A percentile compares a stretch with the other conserved stretches of the same genome.
Conservation (phyloP, 2,329 filamentous ascomycete genomes). For the Aspergillus pseudoviridinutans region DNA sequence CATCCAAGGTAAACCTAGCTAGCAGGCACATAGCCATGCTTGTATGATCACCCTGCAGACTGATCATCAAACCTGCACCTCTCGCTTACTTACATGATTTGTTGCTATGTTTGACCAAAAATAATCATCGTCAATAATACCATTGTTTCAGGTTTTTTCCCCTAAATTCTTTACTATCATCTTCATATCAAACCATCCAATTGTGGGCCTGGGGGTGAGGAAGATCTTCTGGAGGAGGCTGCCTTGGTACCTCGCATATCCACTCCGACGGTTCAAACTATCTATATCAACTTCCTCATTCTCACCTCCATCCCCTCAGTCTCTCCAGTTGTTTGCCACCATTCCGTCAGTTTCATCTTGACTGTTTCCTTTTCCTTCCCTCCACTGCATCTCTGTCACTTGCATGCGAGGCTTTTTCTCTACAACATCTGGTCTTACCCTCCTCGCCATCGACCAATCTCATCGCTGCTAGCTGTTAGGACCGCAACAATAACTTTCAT, state of each 20-base stretch:
- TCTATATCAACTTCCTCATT: conserved; percentile 2
- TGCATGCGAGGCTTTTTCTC: conserved; percentile 10
- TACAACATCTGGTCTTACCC: conserved; percentile 13
- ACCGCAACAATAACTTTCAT: conserved; percentile 2
- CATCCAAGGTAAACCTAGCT: background rate
- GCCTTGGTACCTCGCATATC: background rate
- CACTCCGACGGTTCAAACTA: background rate
- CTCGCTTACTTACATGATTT: conserved; percentile 4
- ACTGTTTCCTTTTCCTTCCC: conserved; percentile 3
- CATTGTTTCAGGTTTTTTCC: conserved; percentile 2
- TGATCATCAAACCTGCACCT: conserved; percentile 6
- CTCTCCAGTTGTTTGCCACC: background rate
- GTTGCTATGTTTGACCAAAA: conserved; percentile 1
- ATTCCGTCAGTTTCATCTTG: conserved; percentile 11
- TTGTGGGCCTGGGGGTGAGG: background rate
- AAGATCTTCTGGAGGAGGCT: background rate
- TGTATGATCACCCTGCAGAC: conserved; percentile 18
- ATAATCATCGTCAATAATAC: background rate
- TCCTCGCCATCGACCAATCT: conserved; percentile 10
- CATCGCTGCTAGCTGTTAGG: conserved; percentile 1
- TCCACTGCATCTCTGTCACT: conserved; percentile 8
- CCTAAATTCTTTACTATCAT: background rate
- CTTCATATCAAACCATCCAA: background rate
- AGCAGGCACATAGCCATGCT: conserved; percentile 13
- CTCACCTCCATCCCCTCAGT: background rate